Evolutionary conservation across 2,329 filamentous ascomycete genomes (phyloP), one percentile per base, ranked within the genome.

Genomic region (Dactylellina sp.): DNA sequence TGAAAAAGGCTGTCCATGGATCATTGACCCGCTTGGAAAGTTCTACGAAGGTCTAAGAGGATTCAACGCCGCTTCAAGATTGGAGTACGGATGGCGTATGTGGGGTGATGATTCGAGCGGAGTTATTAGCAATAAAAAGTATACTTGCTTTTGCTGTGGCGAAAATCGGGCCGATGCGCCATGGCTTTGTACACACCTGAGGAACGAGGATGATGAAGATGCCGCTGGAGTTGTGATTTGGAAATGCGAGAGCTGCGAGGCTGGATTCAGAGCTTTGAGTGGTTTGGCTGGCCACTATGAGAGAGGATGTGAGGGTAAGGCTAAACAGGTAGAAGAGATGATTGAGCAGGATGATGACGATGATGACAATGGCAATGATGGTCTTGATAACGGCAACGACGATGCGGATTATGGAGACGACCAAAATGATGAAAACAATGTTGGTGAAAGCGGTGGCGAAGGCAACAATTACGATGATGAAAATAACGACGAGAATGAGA

Each of bases 241-340:
- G 53, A 66, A 66, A 28, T 74, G 70, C 24, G 61, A 66, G 18
- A n/a, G 14, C 6, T 74, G 70, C 28, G 70, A 74, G 9, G 47
- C 47, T 16, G 55, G 52, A 12, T 74, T 61, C 32, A 37, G 39
- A 18, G 18, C 14, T 16, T 39, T 74, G 20, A 57, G 61, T 28
- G 44, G 25, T 16, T n/a, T 74, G 14, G 46, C 60, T 0, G 6
- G 14, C 2, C 70, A 74, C 40, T 74, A 74, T 25, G 70, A 74
- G 42, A 18, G 6, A 6, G 70, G 61, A 11, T 74, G 70, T 18
- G 47, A 35, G 18, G 7, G 11, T 12, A 7, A 40, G 2, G 16
- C 52, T 46, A 40, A 55, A 0, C 9, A 28, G 35, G 46, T 35
- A 52, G 18, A n/a, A 25, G 53, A 28, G 1, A 46, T 71, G 66